Evolutionary conservation across 305 asterid genomes (phyloP).

Genomic region (Nicotiana rustica): DNA sequence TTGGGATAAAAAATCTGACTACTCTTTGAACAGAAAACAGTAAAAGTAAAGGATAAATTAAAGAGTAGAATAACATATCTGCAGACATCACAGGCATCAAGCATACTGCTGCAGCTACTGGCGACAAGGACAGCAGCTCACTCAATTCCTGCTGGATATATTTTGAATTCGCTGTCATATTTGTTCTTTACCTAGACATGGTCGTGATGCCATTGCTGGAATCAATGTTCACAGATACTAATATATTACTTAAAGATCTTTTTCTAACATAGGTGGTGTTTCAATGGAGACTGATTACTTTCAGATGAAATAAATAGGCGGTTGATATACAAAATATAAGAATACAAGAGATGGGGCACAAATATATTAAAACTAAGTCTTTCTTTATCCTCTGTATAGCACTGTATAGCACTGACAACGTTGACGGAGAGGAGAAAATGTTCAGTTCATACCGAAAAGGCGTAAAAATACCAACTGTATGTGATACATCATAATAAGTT

Average conservation of each 20-base stretch:
- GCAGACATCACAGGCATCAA: neutral
- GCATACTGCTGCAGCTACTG: neutral
- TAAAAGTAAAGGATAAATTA: neutral
- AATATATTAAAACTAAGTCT: neutral
- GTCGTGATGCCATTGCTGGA: neutral
- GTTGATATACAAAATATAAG: neutral
- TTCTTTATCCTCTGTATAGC: neutral
- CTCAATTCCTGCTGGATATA: slow-evolving; percentile 5
- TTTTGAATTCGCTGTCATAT: neutral
- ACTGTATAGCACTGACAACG: slow-evolving; percentile 1
- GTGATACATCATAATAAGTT: slow-evolving; percentile 27
- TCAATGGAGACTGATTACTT: neutral
- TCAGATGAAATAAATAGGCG: neutral
- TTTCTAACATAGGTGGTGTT: neutral
- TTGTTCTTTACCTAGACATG: neutral
- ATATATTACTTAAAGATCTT: neutral
- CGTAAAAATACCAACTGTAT: neutral
- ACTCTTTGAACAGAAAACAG: neutral
- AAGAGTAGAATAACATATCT: neutral
- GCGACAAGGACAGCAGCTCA: neutral
- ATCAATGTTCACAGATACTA: neutral
- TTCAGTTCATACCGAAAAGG: slow-evolving; percentile 6
- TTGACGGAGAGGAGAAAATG: neutral
- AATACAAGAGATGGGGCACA: slow-evolving; percentile 5
- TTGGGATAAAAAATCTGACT: neutral